Conservation (phyloP, 2,329 filamentous ascomycete genomes). For the Penicillium corylophilum region DNA sequence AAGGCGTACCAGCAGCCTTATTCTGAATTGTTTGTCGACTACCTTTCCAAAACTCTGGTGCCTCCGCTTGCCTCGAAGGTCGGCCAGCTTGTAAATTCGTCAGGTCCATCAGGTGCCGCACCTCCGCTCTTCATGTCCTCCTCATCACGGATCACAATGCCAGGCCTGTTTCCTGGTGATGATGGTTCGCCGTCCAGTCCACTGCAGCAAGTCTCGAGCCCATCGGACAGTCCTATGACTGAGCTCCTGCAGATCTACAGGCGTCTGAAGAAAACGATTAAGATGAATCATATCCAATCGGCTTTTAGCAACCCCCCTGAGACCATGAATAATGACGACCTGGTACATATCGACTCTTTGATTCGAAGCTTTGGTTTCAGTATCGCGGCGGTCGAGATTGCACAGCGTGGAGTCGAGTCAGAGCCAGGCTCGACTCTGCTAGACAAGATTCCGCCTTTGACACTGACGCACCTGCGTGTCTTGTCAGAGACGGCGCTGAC, state of each 20-base stretch:
- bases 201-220: slow-evolving; percentile 30
- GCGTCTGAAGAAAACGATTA: slow-evolving; percentile 56
- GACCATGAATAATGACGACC: slow-evolving; percentile 45
- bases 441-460: slow-evolving; percentile 79
- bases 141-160: slow-evolving; percentile 34
- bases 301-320: slow-evolving; percentile 46
- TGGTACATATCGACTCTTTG: slow-evolving; percentile 47
- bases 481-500: slow-evolving; percentile 84
- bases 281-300: slow-evolving; percentile 51
- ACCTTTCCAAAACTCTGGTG: slow-evolving; percentile 52
- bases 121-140: slow-evolving; percentile 28
- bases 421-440: slow-evolving; percentile 72
- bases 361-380: slow-evolving; percentile 69
- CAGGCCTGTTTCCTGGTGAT: slow-evolving; percentile 40
- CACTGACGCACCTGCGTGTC: slow-evolving; percentile 81
- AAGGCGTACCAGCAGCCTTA: slow-evolving; percentile 37
- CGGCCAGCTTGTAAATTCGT: slow-evolving; percentile 32
- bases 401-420: slow-evolving; percentile 79
- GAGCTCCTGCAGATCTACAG: slow-evolving; percentile 58
- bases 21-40: slow-evolving; percentile 52
- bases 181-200: slow-evolving; percentile 31
- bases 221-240: slow-evolving; percentile 36
- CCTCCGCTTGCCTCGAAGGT: slow-evolving; percentile 48
- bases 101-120: slow-evolving; percentile 23
- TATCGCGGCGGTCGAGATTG: slow-evolving; percentile 85